These are phyloP conservation scores for Helianthus annuus DNA, from an alignment of 129 eudicot species.

Conservation along the genomic window DNA sequence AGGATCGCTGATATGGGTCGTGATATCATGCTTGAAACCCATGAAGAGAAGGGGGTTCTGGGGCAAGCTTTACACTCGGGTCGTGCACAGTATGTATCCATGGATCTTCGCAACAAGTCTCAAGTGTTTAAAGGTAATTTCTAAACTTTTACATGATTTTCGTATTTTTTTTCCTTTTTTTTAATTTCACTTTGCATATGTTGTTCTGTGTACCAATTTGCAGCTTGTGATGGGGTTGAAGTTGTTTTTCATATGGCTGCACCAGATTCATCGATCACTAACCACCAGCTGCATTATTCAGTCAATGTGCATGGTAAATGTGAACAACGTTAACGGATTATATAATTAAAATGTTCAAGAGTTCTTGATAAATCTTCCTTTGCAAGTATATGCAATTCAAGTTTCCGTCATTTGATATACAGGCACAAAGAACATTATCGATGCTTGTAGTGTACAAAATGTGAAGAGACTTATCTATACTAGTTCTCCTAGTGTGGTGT, in stretches of 20 bases:
- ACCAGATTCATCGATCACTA: constrained; percentile 83
- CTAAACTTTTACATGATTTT: neutral
- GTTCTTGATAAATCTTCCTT: neutral
- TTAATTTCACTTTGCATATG: neutral
- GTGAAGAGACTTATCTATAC: constrained; percentile 85
- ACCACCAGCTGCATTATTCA: constrained; percentile 75
- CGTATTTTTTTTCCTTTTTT: neutral
- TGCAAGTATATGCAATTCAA: neutral
- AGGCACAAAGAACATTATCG: constrained; percentile 90
- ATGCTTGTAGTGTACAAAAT: constrained; percentile 74
- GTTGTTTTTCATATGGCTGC: constrained; percentile 99
- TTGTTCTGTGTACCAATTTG: constrained; percentile 26
- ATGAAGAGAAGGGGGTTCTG: constrained; percentile 64
- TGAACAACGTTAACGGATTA: constrained; percentile 11
- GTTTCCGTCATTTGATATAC: constrained; percentile 22
- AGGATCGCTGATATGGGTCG: constrained; percentile 76
- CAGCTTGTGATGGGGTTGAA: constrained; percentile 87
- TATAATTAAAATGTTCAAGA: neutral
- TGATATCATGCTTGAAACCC: constrained; percentile 47
- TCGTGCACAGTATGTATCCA: constrained; percentile 73
- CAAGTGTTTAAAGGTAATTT: constrained; percentile 71
- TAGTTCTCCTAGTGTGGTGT: constrained; percentile 91
- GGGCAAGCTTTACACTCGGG: constrained; percentile 67
- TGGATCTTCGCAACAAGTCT: constrained; percentile 81
- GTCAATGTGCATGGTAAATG: constrained; percentile 79